phyloP scores from a whole-genome alignment of 139 green algal genomes.

The Edaphochlamys debaryana region DNA sequence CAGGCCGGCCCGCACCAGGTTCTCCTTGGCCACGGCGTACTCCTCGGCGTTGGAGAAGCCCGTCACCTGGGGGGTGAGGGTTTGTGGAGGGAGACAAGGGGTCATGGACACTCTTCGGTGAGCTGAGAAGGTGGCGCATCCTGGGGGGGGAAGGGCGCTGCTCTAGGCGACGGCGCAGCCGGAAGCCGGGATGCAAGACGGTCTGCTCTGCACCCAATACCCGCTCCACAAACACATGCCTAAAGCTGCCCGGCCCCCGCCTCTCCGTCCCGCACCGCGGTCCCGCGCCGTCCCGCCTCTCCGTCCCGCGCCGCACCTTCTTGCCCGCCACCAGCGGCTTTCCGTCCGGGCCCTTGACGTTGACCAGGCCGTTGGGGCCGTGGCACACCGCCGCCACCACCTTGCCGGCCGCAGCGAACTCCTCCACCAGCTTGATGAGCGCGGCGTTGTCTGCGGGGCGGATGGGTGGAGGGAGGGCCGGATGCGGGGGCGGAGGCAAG shows the following conservation, averaged over 20 bases:
- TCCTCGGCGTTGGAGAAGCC: conserved; percentile 57
- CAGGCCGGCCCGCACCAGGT: neutral
- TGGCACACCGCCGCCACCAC: conserved; percentile 59
- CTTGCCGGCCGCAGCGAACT: conserved; percentile 42
- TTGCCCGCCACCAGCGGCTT: conserved; percentile 47
- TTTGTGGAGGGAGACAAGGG: neutral
- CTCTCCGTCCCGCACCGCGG: too few species aligned
- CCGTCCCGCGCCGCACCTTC: neutral
- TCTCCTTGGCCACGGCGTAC: conserved; percentile 51
- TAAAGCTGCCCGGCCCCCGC: too few species aligned
- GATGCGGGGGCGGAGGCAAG: neutral
- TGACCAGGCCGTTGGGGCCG: conserved; percentile 54
- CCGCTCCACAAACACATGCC: too few species aligned
- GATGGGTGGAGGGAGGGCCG: neutral
- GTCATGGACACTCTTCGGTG: neutral
- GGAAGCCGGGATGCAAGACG: too few species aligned
- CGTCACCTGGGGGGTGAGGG: neutral
- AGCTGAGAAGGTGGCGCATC: too few species aligned
- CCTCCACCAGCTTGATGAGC: conserved; percentile 20
- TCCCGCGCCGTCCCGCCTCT: too few species aligned
- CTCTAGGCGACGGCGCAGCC: too few species aligned
- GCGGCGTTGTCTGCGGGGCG: conserved; percentile 1
- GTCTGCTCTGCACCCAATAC: too few species aligned
- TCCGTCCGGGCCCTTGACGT: conserved; percentile 46
- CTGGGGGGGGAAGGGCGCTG: too few species aligned